Conservation (phyloP, 2,329 filamentous ascomycete genomes). For the Alternaria atra region DNA sequence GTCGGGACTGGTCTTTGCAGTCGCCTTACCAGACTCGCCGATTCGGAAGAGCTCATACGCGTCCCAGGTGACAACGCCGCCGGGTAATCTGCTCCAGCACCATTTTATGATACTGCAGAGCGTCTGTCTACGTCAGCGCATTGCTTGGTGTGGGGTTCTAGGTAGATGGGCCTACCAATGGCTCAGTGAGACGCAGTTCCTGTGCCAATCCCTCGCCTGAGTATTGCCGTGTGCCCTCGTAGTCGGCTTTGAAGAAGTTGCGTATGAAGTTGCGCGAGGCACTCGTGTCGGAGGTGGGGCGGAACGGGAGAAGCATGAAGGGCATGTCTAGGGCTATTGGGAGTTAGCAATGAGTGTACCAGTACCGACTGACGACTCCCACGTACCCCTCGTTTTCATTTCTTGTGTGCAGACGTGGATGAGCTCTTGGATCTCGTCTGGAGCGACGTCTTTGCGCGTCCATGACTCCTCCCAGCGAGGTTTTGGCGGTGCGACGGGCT, state of each 20-base stretch:
- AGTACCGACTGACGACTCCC: not conserved
- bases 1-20: not conserved
- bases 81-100: slow-evolving; percentile 94
- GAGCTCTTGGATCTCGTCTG: slow-evolving; percentile 90
- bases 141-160: not conserved
- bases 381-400: slow-evolving; percentile 89
- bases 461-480: slow-evolving; percentile 90
- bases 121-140: slow-evolving; percentile 65
- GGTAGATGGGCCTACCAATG: slow-evolving; percentile 72
- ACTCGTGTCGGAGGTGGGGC: slow-evolving; percentile 89
- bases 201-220: slow-evolving; percentile 77
- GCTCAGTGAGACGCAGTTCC: slow-evolving; percentile 91
- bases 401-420: slow-evolving; percentile 86
- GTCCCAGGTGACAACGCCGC: slow-evolving; percentile 95
- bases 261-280: slow-evolving; percentile 91
- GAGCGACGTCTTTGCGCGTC: slow-evolving; percentile 80
- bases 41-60: slow-evolving; percentile 96
- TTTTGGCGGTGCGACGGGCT: slow-evolving; percentile 63
- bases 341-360: slow-evolving; percentile 25
- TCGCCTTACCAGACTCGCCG: slow-evolving; percentile 80
- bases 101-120: slow-evolving; percentile 95
- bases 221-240: slow-evolving; percentile 64
- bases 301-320: slow-evolving; percentile 92
- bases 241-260: slow-evolving; percentile 83
- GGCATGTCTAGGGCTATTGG: slow-evolving; percentile 81